phyloP scores from a whole-genome alignment of 2,329 filamentous ascomycete species.

The Harringtonia aguacate region DNA sequence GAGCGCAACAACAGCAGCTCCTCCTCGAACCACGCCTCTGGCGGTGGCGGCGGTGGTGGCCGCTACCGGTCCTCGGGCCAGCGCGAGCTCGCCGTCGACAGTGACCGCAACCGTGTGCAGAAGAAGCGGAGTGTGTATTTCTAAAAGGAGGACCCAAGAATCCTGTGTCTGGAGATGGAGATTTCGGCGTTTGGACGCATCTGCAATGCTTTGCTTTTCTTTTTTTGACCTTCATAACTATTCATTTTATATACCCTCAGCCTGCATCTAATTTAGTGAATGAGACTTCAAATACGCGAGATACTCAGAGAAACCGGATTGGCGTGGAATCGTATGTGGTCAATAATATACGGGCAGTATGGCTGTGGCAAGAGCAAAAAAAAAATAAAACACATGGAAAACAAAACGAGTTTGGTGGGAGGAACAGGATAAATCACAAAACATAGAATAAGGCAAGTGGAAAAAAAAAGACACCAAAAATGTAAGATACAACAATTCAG shows the following conservation, averaged over 20 bases:
- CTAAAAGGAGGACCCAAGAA: background rate
- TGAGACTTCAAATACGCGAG: no score
- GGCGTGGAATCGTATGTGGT: no score
- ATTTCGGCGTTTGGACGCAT: no score
- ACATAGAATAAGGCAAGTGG: background rate
- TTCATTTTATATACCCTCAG: background rate
- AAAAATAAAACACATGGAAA: background rate
- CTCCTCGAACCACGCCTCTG: background rate
- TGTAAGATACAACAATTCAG: background rate
- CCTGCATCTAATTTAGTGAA: no score
- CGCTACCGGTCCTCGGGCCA: background rate
- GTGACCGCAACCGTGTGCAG: constrained; percentile 16
- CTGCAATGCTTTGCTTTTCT: no score
- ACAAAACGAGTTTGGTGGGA: background rate
- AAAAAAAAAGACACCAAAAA: background rate
- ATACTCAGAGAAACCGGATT: no score
- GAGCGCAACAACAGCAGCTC: constrained; percentile 2
- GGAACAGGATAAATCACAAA: background rate
- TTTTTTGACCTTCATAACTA: no score
- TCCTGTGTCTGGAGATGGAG: no score
- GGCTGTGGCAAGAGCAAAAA: background rate
- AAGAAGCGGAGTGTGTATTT: constrained; percentile 26
- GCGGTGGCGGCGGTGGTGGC: background rate
- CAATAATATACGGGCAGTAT: background rate
- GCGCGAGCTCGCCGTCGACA: constrained; percentile 8